Base-by-base conservation (phyloP, 225 moss, liverwort and hornwort species). In the Physcomitrium patens region DNA sequence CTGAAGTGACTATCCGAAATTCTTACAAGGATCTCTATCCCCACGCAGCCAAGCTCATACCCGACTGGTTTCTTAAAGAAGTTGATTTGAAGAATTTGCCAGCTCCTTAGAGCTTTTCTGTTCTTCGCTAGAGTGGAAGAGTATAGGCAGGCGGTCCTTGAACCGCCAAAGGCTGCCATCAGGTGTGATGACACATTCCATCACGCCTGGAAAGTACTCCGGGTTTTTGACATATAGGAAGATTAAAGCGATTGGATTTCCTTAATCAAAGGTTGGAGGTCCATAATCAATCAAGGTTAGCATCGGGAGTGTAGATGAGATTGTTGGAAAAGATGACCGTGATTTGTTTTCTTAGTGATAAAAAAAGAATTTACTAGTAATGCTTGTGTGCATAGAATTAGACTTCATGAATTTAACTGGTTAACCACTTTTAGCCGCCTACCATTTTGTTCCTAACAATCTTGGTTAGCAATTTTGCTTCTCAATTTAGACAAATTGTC, bases 11-110 rank as follows among this genome's bases (percentile, higher is more conserved):
- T 23, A 94, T 94, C 71, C 80, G 96, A 67, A 96, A 96, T 56
- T 91, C 96, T 5, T 96, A 96, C 85, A 96, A 93, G 67, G 93
- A 93, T 58, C 88, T 96, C 27, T 82, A 90, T 68, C 96, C 96
- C 43, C 96, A 96, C 74, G 96, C 96, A 37, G 60, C 88, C 14
- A 93, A 93, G 83, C 86, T 96, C 61, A 89, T 96, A 60, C 96
- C 96, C 19, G 96, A 93, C 37, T 96, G 96, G 96, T 96, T 90
- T 74, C 83, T 87, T 5, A 96, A 93, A 77, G 91, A 91, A 20
- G 91, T 88, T 41, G 93, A 93, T 75, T 57, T 96, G 64, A 96
- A 91, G 76, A 93, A 85, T 62, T 84, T 96, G 22, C 90, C 86
- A 13, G 72, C 90, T 31, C 96, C 96, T 10, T 96, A 78, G 54